phyloP scores from a whole-genome alignment of 257 asterid species.

The Solanum stenotomum region DNA sequence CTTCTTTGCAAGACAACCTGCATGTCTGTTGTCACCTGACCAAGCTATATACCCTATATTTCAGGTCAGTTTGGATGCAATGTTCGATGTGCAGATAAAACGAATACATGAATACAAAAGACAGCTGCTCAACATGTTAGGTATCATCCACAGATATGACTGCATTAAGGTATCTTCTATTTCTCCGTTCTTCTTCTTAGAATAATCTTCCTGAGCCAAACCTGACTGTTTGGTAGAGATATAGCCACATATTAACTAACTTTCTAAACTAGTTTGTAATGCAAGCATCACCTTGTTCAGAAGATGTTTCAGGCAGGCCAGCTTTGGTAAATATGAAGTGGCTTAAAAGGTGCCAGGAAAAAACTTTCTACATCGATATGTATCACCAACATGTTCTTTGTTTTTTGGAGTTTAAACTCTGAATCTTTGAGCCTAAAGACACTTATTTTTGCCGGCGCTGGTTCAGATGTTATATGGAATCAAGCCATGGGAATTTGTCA shows the following conservation, averaged over 20 bases:
- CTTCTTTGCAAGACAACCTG: not conserved
- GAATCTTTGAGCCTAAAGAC: not conserved
- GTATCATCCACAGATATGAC: slow-evolving; percentile 42
- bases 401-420: not conserved
- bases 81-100: slow-evolving; percentile 46
- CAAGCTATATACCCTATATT: not conserved
- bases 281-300: not conserved
- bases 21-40: not conserved
- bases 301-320: not conserved
- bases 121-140: slow-evolving; percentile 36
- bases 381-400: not conserved
- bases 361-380: not conserved
- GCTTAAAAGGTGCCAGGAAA: not conserved
- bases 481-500: not conserved
- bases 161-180: slow-evolving; percentile 36
- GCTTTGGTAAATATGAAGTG: not conserved
- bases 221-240: not conserved
- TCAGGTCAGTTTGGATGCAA: slow-evolving; percentile 45
- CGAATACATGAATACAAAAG: slow-evolving; percentile 46
- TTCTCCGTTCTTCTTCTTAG: not conserved
- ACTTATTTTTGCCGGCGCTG: not conserved
- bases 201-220: not conserved
- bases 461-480: not conserved
- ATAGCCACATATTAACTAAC: not conserved
- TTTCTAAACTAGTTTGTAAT: not conserved